Evolutionary conservation across 768 basidiomycete species (phyloP), one percentile per base, ranked within the genome.

Genomic region (Ephemerocybe angulata): DNA sequence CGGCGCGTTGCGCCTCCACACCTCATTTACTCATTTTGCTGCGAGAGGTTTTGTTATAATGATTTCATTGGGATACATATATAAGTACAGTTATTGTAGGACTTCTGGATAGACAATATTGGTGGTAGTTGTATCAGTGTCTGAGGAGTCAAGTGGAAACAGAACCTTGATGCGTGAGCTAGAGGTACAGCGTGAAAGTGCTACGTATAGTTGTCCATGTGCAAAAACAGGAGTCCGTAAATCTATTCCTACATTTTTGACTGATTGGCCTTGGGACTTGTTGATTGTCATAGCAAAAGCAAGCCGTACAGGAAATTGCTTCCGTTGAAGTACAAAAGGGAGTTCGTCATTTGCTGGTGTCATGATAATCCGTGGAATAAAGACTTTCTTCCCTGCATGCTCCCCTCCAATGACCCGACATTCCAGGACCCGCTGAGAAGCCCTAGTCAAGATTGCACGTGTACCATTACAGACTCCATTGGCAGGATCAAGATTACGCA

Each of bases 161-260:
- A 72, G 58, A 10, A 71, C 58, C 25, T 63, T 67, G 12, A 73
- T 58, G 12, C 61, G 47, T 1, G 51, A 25, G 7, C 51, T 43
- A 4, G 64, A 63, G 17, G 69, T 73, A 11, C 54, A 59, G 29
- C 65, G 56, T 42, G 72, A 74, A 1, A 75, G 56, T 5, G 70
- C 71, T 22, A 73, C 70, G 66, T 76, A 73, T 1, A 75, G 63
- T 44, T 75, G 72, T 10, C 74, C 71, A 69, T 76, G 74, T 1
- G 67, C 37, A 55, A 76, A 76, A 0, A 73, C 69, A 21, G 69
- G 61, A 10, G 31, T 47, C 2, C 58, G 55, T 0, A 76, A 56
- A 50, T 75, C 64, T n/a, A 76, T 21, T 1, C 71, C 70, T 21
- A 74, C 68, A 56, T 60, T 35, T 38, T 60, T 58, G 0, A 74